Evolutionary conservation across 768 basidiomycete genomes (phyloP), one percentile per base, ranked within the genome.

Genomic region (Suillus brevipes): DNA sequence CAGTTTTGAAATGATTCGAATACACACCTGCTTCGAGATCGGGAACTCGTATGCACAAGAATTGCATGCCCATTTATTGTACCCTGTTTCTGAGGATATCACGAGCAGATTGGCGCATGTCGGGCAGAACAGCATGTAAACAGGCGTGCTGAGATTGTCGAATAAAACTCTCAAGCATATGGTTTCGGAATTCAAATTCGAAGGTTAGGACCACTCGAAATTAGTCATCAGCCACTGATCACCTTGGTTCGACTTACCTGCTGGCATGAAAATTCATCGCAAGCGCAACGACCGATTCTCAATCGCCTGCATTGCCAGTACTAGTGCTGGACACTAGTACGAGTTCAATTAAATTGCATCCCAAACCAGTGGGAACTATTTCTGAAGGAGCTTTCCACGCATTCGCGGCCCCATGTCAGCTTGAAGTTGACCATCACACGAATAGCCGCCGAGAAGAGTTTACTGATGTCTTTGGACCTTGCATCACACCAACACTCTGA

Each of bases 41-140:
- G 93, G 92, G 73, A 96, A 98, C 72, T 98, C 94, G 74, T 99
- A 99, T 4, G 97, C 89, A 74, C 97, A 99, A 1, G 91, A 89
- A 70, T 92, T 92, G 74, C 95, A 98, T 0, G 89, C 89, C 91
- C 94, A 97, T 81, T 94, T 95, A 79, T 97, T 92, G 75, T 88
- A 89, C 1, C 91, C 89, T 0, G 89, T 88, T 66, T 91, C 90
- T 7, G 85, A 81, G 6, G 89, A 91, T 58, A 94, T 88, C 53
- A 90, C 83, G 18, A 96, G 85, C 52, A 94, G 82, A 76, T 98
- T 99, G 36, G 92, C 88, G 72, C 97, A 99, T 61, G 90, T 93
- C 37, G 97, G 97, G 74, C 97, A 98, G 82, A 97, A 97, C 42
- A 96, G 82, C 94, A 97, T 96, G 40, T 28, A 13, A 28, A 37